Evolutionary conservation across 306 rosid species (phyloP).

Genomic region (Rosa lucieae): DNA sequence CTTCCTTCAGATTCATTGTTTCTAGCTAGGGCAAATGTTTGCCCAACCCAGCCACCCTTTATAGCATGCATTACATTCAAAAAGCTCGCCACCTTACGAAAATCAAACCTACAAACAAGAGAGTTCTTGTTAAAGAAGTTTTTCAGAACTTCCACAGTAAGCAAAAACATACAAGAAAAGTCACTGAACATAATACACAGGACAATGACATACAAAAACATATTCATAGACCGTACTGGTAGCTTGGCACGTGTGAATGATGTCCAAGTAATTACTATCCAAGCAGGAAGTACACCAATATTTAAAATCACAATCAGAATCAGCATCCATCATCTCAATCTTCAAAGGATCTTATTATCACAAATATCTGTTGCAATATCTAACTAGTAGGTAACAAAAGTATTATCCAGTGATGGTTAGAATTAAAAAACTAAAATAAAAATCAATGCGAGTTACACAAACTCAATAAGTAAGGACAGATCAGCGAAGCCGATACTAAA

Average conservation of each 20-base stretch:
- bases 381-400: neutral
- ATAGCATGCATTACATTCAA: conserved; percentile 60
- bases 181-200: neutral
- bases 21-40: conserved; percentile 86
- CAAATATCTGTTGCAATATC: neutral
- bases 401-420: neutral
- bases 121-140: neutral
- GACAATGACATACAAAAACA: neutral
- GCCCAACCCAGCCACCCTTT: conserved; percentile 75
- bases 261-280: neutral
- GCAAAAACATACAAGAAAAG: neutral
- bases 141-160: neutral
- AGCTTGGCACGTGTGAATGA: neutral
- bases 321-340: neutral
- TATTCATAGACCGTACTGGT: neutral
- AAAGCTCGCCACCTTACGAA: conserved; percentile 24
- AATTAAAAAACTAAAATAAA: neutral
- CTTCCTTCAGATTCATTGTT: conserved; percentile 74
- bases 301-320: neutral
- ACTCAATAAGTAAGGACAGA: neutral
- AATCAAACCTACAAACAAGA: conserved; percentile 37
- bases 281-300: neutral
- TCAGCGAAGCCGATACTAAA: neutral
- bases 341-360: neutral
- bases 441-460: neutral